phyloP scores from a whole-genome alignment of 768 basidiomycete genomes.

The Hortiboletus campestris region DNA sequence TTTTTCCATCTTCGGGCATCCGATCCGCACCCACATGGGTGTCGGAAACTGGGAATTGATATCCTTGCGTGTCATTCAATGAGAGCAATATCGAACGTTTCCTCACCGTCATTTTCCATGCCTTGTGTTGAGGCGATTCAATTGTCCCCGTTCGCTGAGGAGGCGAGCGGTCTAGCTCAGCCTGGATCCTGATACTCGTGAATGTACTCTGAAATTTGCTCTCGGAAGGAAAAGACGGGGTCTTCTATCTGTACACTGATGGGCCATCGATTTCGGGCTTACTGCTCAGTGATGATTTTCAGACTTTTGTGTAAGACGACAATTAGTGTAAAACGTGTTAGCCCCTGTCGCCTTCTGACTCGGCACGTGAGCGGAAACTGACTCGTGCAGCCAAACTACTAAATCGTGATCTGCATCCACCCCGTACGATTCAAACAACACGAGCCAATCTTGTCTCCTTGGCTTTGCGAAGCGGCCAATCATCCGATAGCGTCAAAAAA shows the following conservation, averaged over 20 bases:
- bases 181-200: constrained; percentile 28
- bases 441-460: not conserved
- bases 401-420: constrained; percentile 5
- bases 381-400: constrained; percentile 9
- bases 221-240: constrained; percentile 17
- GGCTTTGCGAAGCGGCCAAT: not conserved
- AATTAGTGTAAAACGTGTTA: not conserved
- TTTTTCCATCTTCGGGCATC: constrained; percentile 17
- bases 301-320: too few species aligned
- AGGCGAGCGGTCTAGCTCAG: constrained; percentile 21
- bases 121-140: too few species aligned
- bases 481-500: constrained; percentile 1
- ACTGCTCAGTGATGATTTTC: too few species aligned
- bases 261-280: too few species aligned
- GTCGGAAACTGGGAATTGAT: not conserved
- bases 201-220: constrained; percentile 47
- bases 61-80: constrained; percentile 15
- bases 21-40: not conserved
- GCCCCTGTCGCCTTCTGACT: constrained; percentile 18
- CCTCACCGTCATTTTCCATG: not conserved
- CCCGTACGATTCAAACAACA: not conserved
- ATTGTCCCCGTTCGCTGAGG: constrained; percentile 4
- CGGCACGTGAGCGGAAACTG: constrained; percentile 27
- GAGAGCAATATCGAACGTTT: constrained; percentile 1
- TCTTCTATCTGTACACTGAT: not conserved